These are phyloP conservation scores for Teratosphaeriaceae sp. DNA, from an alignment of 2,329 filamentous ascomycete genomes.

Conservation along the genomic window DNA sequence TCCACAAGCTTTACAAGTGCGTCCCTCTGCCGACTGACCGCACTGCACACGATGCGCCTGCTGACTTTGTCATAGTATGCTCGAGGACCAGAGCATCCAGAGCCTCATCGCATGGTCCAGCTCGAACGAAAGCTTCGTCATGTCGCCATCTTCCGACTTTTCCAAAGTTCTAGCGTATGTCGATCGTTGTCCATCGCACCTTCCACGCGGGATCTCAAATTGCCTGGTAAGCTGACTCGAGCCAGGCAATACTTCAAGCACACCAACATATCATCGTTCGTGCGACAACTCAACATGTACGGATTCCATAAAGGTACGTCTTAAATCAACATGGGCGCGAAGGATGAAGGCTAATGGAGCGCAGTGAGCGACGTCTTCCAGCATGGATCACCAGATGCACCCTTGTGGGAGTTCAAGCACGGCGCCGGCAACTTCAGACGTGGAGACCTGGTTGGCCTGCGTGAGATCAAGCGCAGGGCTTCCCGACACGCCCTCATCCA, in stretches of 20 bases:
- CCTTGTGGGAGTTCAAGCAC: constrained; percentile 98
- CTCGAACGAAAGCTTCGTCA: constrained; percentile 94
- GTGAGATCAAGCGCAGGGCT: constrained; percentile 95
- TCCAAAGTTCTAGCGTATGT: constrained; percentile 95
- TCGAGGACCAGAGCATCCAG: constrained; percentile 87
- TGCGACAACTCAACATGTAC: constrained; percentile 98
- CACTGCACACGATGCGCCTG: background rate
- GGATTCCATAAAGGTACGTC: constrained; percentile 91
- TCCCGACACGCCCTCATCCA: constrained; percentile 91
- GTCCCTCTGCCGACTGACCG: too few species aligned
- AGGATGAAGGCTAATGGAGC: constrained; percentile 3
- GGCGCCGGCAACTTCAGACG: constrained; percentile 96
- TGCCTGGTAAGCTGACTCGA: constrained; percentile 14
- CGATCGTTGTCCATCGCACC: constrained; percentile 21
- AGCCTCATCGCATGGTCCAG: constrained; percentile 95
- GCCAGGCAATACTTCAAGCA: constrained; percentile 96
- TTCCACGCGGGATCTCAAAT: too few species aligned
- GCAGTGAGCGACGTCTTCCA: constrained; percentile 97
- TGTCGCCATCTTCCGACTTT: constrained; percentile 96
- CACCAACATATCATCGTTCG: constrained; percentile 98
- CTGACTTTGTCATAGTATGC: constrained; percentile 62
- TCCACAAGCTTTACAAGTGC: constrained; percentile 98
- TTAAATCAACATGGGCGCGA: background rate
- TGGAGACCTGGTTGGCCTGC: constrained; percentile 80
- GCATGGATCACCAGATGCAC: constrained; percentile 85